A percentile compares a stretch with the other conserved stretches of the same genome.
These are phyloP conservation scores for Myotisia sp. DNA, from an alignment of 2,329 filamentous ascomycete species.

Conservation along the genomic window DNA sequence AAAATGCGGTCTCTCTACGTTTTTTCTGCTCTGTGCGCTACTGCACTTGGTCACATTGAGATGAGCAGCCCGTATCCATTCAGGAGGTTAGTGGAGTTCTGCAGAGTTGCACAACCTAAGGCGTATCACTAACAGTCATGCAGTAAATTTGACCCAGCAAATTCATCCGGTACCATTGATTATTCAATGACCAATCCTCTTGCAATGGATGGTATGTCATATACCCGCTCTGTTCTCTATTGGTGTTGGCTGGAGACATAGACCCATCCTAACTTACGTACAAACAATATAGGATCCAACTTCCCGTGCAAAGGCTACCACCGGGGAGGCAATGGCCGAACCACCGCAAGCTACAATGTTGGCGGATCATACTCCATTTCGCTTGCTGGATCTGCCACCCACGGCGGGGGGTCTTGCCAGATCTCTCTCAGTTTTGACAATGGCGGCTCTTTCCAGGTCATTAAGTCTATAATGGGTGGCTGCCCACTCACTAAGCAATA, in stretches of 20 bases:
- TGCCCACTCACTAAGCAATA: slow-evolving; percentile 42
- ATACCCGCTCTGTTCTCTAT: neutral
- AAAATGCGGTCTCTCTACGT: slow-evolving; percentile 1
- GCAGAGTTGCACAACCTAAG: neutral
- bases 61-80: slow-evolving; percentile 6
- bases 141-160: slow-evolving; percentile 5
- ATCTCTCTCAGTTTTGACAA: slow-evolving; percentile 59
- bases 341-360: slow-evolving; percentile 47
- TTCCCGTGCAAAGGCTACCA: slow-evolving; percentile 65
- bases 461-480: slow-evolving; percentile 47
- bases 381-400: slow-evolving; percentile 47
- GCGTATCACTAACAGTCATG: neutral
- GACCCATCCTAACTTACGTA: neutral
- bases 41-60: slow-evolving; percentile 5
- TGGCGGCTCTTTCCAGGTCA: slow-evolving; percentile 55
- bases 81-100: neutral
- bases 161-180: slow-evolving; percentile 2
- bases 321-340: slow-evolving; percentile 33
- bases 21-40: neutral
- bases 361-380: slow-evolving; percentile 51
- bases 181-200: slow-evolving; percentile 6
- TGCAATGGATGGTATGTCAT: neutral
- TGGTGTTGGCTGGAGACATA: neutral
- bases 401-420: slow-evolving; percentile 64
- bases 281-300: slow-evolving; percentile 38